Evolutionary conservation across 208 protist genomes (phyloP).

Genomic region (Trypanosomatidae sp.): DNA sequence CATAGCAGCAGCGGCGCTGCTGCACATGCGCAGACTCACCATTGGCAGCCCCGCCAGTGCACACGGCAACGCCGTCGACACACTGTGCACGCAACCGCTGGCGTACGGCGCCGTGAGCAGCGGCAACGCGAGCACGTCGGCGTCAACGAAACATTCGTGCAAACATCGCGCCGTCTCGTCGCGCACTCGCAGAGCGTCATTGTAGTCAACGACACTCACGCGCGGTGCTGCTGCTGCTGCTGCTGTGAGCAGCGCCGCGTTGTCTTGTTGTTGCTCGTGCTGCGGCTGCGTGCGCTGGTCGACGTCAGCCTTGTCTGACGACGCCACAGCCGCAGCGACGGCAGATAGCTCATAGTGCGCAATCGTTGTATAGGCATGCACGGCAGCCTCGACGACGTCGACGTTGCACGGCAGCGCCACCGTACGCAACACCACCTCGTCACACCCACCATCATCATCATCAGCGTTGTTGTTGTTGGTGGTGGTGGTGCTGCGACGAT

Average conservation of each 20-base stretch:
- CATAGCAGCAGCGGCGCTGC: conserved; percentile 39
- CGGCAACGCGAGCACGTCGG: conserved; percentile 68
- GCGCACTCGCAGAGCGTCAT: conserved; percentile 54
- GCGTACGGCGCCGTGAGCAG: conserved; percentile 63
- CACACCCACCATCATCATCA: too few relatives aligned
- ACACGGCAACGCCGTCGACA: conserved; percentile 52
- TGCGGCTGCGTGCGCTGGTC: neutral
- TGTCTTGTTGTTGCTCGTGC: neutral
- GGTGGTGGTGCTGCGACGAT: too few relatives aligned
- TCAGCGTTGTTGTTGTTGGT: too few relatives aligned
- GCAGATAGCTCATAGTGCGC: neutral
- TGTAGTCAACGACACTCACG: conserved; percentile 40
- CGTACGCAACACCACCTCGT: conserved; percentile 47
- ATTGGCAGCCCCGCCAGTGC: conserved; percentile 77
- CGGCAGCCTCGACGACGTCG: conserved; percentile 55
- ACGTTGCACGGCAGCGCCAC: conserved; percentile 48
- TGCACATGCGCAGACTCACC: conserved; percentile 61
- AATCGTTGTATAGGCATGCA: conserved; percentile 2
- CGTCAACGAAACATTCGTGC: conserved; percentile 77
- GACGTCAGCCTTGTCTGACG: neutral
- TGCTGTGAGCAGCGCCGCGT: neutral
- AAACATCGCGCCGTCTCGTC: conserved; percentile 66
- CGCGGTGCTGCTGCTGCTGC: conserved; percentile 1
- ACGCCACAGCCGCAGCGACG: neutral
- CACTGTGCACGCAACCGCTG: conserved; percentile 45